Conservation (phyloP, 345 rosid species). For the Mangifera indica region DNA sequence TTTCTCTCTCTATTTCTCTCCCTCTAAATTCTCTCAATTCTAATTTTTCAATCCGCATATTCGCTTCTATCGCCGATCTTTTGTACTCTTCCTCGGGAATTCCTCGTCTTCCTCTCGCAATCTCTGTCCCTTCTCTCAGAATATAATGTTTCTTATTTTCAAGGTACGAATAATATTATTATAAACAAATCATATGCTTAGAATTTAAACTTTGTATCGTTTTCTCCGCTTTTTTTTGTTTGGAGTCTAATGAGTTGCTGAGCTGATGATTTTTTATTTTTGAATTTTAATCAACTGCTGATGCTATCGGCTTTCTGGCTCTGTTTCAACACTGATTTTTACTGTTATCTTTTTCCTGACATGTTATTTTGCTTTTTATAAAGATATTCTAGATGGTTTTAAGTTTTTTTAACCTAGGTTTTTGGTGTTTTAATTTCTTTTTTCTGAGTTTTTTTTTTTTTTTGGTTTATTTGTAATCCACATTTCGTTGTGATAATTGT, state of each 20-base stretch:
- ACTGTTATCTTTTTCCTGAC: not conserved
- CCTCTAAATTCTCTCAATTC: constrained; percentile 25
- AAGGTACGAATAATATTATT: constrained; percentile 34
- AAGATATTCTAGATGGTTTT: not conserved
- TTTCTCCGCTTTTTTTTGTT: not conserved
- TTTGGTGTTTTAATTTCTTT: not conserved
- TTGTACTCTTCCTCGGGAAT: constrained; percentile 31
- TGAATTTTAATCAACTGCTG: too few species aligned
- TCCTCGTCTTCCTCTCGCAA: constrained; percentile 31
- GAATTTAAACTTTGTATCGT: not conserved
- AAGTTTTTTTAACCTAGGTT: not conserved
- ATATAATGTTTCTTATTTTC: constrained; percentile 49
- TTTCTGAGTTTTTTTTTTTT: not conserved
- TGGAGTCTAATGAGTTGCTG: not conserved
- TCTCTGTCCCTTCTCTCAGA: constrained; percentile 26
- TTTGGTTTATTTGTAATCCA: not conserved
- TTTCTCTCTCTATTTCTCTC: constrained; percentile 28
- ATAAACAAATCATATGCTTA: not conserved
- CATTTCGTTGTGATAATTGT: not conserved
- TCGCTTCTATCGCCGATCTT: constrained; percentile 43
- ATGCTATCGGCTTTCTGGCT: not conserved
- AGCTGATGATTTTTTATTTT: constrained; percentile 11
- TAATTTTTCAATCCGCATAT: constrained; percentile 26
- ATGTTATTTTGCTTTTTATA: not conserved
- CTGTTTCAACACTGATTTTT: not conserved